These are phyloP conservation scores for Termitomyces sp. DNA, from an alignment of 768 basidiomycete genomes.

Conservation along the genomic window DNA sequence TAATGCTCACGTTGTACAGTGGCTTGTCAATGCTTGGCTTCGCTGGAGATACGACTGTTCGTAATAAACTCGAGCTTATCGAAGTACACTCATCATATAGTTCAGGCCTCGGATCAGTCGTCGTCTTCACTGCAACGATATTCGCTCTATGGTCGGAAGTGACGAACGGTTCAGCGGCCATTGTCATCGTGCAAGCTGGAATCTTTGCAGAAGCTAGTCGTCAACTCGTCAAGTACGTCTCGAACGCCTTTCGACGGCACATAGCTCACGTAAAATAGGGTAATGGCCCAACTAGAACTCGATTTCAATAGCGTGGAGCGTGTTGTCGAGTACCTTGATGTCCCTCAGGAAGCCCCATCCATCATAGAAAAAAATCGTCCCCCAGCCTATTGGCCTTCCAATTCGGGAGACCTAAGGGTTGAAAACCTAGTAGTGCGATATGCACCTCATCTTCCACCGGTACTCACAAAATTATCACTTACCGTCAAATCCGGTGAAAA, in stretches of 20 bases:
- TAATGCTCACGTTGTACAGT: conserved; percentile 28
- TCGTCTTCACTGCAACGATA: conserved; percentile 63
- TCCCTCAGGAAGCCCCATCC: conserved; percentile 64
- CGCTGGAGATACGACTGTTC: conserved; percentile 70
- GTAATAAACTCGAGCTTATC: conserved; percentile 12
- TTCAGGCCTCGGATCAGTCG: conserved; percentile 60
- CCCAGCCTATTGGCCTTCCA: conserved; percentile 72
- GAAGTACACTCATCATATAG: not conserved
- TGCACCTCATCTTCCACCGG: conserved; percentile 54
- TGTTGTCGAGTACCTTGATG: conserved; percentile 62
- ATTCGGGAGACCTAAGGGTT: conserved; percentile 48
- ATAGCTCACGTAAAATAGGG: conserved; percentile 26
- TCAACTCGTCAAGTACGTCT: conserved; percentile 48
- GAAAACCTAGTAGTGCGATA: conserved; percentile 59
- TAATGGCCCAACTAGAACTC: conserved; percentile 64
- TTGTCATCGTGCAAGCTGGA: conserved; percentile 68
- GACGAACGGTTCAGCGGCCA: conserved; percentile 55
- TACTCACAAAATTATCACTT: conserved; percentile 54
- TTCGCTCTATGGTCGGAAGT: conserved; percentile 58
- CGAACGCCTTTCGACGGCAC: not conserved
- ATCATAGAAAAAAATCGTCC: conserved; percentile 48
- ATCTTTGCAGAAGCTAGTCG: conserved; percentile 66
- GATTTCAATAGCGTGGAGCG: conserved; percentile 75
- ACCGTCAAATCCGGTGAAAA: conserved; percentile 56
- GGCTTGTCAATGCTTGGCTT: conserved; percentile 66